Percentiles rank a stretch among this genome's conserved stretches.
Evolutionary conservation across 2,329 filamentous ascomycete genomes (phyloP).

Genomic region (Davidsoniella eucalypti): DNA sequence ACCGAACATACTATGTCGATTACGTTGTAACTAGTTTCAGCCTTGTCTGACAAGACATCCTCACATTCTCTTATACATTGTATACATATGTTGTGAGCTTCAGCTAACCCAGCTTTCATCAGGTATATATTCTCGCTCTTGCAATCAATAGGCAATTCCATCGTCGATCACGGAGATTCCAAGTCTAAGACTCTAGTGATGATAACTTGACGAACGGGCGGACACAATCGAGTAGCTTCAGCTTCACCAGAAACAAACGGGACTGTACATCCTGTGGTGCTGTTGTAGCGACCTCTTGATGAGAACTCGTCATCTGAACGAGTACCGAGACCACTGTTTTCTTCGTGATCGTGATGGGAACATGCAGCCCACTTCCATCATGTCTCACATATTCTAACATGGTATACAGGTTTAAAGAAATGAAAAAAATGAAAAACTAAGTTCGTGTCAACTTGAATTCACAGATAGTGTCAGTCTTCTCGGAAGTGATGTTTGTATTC

Average conservation of each 20-base stretch:
- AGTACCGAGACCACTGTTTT: slow-evolving; percentile 19
- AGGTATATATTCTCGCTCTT: slow-evolving; percentile 11
- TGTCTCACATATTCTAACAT: slow-evolving; percentile 18
- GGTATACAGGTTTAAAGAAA: slow-evolving; percentile 17
- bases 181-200: slow-evolving; percentile 28
- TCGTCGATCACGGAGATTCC: neutral
- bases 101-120: slow-evolving; percentile 8
- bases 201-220: slow-evolving; percentile 54
- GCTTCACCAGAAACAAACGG: slow-evolving; percentile 35
- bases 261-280: slow-evolving; percentile 46
- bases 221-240: slow-evolving; percentile 42
- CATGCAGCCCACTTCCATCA: slow-evolving; percentile 14
- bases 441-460: neutral
- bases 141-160: neutral
- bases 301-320: slow-evolving; percentile 49
- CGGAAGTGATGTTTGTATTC: slow-evolving; percentile 31
- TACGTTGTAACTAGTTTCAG: slow-evolving; percentile 45
- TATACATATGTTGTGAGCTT: slow-evolving; percentile 22
- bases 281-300: slow-evolving; percentile 39
- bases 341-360: slow-evolving; percentile 17
- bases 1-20: slow-evolving; percentile 49
- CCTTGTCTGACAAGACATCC: slow-evolving; percentile 44
- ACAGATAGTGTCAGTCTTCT: slow-evolving; percentile 12
- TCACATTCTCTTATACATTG: slow-evolving; percentile 15
- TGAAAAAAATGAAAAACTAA: slow-evolving; percentile 17